Evolutionary conservation across 805 yeast species (phyloP), one percentile per base, ranked within the genome.

Genomic region (Spathaspora passalidarum): DNA sequence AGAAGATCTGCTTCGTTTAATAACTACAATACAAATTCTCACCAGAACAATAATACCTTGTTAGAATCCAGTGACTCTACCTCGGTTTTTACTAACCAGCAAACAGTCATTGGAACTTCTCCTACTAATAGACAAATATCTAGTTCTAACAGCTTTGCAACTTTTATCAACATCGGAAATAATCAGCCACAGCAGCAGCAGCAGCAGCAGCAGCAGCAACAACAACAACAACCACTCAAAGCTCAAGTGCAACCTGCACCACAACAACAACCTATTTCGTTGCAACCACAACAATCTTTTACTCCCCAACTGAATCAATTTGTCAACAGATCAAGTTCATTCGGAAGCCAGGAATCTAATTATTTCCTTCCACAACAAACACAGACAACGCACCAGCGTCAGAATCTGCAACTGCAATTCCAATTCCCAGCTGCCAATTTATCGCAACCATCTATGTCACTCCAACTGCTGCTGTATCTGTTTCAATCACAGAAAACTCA

Each of bases 111-210:
- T 32, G 40, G 39, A 16, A 21, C 46, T 39, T 19, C 45, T 10
- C 45, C 45, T 8, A 10, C 44, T 2, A 22, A 16, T 18, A 6
- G 11, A 9, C 26, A 21, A 18, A 10, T 13, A 5, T 26, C 25
- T 7, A 18, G 9, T n/a, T 26, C 43, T 2, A 49, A 44, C 37
- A 46, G 45, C 29, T 43, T 50, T 19, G 52, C 56, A 11, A 50
- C 42, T 22, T 55, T 44, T 32, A 35, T 50, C 17, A 47, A 43
- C 25, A 18, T 48, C 4, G 49, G 51, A 8, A 40, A 22, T 18
- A 29, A 11, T 22, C 21, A 20, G 37, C 38, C 10, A 19, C 38
- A 35, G 13, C 40, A 21, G 11, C 21, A 16, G 11, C 45, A 42
- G 8, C 46, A 38, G 4, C 46, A 44, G 19, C 44, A 42, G 14